These are phyloP conservation scores for Ballota nigra DNA, from an alignment of 257 asterid species.

Conservation along the genomic window DNA sequence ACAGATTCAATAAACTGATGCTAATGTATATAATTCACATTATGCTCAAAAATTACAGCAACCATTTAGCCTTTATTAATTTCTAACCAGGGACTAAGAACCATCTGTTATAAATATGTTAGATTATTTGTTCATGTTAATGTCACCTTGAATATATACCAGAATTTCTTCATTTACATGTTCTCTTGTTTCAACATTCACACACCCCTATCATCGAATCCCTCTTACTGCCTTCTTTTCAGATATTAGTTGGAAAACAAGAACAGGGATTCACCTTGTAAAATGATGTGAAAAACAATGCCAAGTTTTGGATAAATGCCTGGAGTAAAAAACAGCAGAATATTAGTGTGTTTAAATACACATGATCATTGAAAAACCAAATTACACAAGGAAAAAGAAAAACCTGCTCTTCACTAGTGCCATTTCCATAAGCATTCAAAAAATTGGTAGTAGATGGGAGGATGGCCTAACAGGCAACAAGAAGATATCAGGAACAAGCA, in stretches of 20 bases:
- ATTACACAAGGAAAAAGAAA: neutral
- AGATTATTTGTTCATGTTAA: neutral
- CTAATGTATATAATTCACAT: neutral
- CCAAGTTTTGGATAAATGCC: constrained; percentile 96
- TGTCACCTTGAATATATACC: neutral
- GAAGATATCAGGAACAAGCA: constrained; percentile 17
- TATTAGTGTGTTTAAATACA: constrained; percentile 8
- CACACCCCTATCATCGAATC: neutral
- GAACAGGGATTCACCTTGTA: constrained; percentile 55
- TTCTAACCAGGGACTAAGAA: neutral
- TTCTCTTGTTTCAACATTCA: neutral
- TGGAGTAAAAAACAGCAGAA: constrained; percentile 30
- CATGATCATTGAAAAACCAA: neutral
- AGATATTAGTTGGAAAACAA: neutral
- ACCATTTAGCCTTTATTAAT: neutral
- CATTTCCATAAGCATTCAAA: constrained; percentile 76
- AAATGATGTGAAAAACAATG: constrained; percentile 90
- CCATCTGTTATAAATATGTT: neutral
- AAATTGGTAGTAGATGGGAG: constrained; percentile 69
- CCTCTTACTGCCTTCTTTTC: neutral
- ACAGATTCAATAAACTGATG: neutral
- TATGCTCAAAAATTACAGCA: neutral
- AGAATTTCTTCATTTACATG: neutral
- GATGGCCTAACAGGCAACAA: constrained; percentile 46
- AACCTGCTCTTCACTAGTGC: constrained; percentile 93